Conservation (phyloP, 2,329 filamentous ascomycete species). For the Diplocarpon rosae region DNA sequence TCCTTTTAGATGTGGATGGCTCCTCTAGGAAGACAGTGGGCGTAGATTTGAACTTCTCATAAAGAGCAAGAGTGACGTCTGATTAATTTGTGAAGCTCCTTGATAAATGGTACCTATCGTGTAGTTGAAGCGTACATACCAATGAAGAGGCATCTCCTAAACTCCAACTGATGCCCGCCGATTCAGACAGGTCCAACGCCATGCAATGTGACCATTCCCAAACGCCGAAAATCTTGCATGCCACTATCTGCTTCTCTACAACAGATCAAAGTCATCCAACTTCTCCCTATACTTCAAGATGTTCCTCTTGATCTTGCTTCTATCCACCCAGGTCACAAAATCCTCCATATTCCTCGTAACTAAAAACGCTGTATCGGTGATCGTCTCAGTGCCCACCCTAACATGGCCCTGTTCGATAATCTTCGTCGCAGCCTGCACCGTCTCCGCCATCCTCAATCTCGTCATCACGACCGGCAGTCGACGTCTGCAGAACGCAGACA, state of each 20-base stretch:
- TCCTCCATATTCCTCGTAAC: slow-evolving; percentile 88
- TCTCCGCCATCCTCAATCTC: slow-evolving; percentile 82
- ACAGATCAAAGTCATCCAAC: slow-evolving; percentile 87
- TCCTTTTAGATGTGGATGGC: too few species aligned
- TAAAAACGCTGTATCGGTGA: slow-evolving; percentile 82
- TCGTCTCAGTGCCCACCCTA: slow-evolving; percentile 76
- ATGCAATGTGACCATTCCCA: slow-evolving; percentile 4
- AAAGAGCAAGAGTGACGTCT: neutral
- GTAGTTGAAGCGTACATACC: neutral
- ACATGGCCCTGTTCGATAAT: slow-evolving; percentile 94
- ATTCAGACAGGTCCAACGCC: neutral
- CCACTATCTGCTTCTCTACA: slow-evolving; percentile 35
- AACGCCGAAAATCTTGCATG: neutral
- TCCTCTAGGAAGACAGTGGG: too few species aligned
- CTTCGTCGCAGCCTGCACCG: slow-evolving; percentile 70
- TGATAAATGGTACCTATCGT: neutral
- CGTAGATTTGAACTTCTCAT: too few species aligned
- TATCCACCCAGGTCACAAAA: slow-evolving; percentile 92
- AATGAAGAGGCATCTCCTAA: neutral
- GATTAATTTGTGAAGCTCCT: neutral
- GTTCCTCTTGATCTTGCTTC: slow-evolving; percentile 93
- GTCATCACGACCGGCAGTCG: slow-evolving; percentile 87
- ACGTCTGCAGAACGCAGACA: slow-evolving; percentile 76
- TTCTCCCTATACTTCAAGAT: slow-evolving; percentile 93
- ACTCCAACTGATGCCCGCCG: neutral